Evolutionary conservation across 2,329 filamentous ascomycete genomes (phyloP).

Genomic region (Cercospora canescens): DNA sequence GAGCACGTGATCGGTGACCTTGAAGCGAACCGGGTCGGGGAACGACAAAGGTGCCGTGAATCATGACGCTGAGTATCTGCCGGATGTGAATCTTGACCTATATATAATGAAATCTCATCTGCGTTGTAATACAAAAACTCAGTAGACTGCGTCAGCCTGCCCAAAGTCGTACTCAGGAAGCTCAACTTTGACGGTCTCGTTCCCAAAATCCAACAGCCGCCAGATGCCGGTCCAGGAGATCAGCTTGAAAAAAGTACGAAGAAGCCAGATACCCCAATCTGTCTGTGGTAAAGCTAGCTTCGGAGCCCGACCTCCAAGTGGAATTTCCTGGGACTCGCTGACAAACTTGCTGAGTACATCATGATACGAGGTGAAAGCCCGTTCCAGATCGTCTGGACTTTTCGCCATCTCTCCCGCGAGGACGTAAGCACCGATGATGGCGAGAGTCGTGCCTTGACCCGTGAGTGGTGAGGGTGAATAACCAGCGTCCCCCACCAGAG

Average conservation of each 20-base stretch:
- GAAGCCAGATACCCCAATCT: slow-evolving; percentile 26
- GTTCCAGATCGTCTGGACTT: slow-evolving; percentile 14
- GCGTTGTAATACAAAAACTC: background rate
- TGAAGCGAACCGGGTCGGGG: background rate
- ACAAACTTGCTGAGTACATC: slow-evolving; percentile 25
- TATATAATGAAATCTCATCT: background rate
- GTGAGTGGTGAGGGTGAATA: slow-evolving; percentile 39
- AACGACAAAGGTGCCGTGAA: background rate
- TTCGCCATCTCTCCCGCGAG: slow-evolving; percentile 29
- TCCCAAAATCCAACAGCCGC: slow-evolving; percentile 12
- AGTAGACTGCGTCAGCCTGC: background rate
- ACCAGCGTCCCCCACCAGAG: slow-evolving; percentile 42
- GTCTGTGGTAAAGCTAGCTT: slow-evolving; percentile 28
- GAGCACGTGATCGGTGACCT: background rate
- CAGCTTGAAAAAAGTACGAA: slow-evolving; percentile 24
- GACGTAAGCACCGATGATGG: slow-evolving; percentile 42
- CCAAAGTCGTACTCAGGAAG: slow-evolving; percentile 1
- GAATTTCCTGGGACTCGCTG: slow-evolving; percentile 30
- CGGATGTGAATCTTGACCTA: background rate
- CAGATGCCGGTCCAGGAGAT: slow-evolving; percentile 18
- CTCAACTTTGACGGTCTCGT: slow-evolving; percentile 2
- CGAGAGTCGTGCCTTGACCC: slow-evolving; percentile 36
- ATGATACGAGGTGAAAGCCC: slow-evolving; percentile 27
- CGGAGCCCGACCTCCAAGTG: slow-evolving; percentile 28
- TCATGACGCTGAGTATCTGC: background rate